Base-by-base conservation (phyloP, 495 filamentous ascomycete genomes). In the Aspergillus panamensis region DNA sequence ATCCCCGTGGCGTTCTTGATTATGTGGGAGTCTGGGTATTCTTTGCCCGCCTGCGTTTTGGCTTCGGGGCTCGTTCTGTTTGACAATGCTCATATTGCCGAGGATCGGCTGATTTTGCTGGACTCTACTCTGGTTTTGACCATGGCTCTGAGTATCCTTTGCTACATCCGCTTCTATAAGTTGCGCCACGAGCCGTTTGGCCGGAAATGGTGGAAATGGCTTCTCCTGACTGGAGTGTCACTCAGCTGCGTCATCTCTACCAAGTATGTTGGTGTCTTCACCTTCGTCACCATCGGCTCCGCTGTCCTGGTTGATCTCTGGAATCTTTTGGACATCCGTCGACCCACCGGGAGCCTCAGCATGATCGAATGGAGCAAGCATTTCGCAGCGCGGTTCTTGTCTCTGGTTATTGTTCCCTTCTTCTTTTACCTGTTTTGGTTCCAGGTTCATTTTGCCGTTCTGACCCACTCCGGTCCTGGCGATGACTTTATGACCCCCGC, bases 341-440 rank as follows among this genome's bases (percentile, higher is more conserved):
- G 92, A 37, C 85, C 81, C 33, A 81, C 84, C 49, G 92, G 92
- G 25, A 82, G 90, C 21, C 79, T 98, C 53, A 84, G 75, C 61
- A 79, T 98, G 64, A 76, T 81, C 49, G 79, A 88, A 48, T 97
- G 96, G 75, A 82, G 80, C 50, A 93, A 95, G 77, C 94, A 98
- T 70, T 93, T 98, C 67, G 82, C 76, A 8, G 94, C 94, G 63
- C 89, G 94, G 30, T 80, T 83, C 14, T 78, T 94, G 62, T 91
- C 86, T 8, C 78, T 98, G 37, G 90, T 97, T 62, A 65, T 96
- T 43, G 82, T 97, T 49, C 94, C 94, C 35, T 96, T 97, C 82
- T 81, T 97, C 63, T 94, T 97, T 73, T 98, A 97, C 71, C 82
- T 98, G 30, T 98, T 98, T 80, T 98, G 95, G 95, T 98, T 98